phyloP scores from a whole-genome alignment of 2,329 filamentous ascomycete species.

The Dothistroma pini region DNA sequence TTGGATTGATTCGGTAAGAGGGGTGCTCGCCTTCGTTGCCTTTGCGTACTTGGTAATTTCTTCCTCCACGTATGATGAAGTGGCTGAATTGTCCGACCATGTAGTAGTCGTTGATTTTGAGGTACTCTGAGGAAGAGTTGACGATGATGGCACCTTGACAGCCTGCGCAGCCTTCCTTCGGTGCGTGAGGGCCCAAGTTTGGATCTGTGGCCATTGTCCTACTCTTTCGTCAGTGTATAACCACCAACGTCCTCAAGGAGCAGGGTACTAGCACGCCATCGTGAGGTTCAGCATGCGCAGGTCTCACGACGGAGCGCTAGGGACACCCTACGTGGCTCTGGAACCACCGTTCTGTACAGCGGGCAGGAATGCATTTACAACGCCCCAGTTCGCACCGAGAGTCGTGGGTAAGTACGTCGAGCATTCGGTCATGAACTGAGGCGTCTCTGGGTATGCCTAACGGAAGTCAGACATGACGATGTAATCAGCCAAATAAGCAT shows the following conservation, averaged over 20 bases:
- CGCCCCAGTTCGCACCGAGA: slow-evolving; percentile 17
- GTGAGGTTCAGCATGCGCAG: too few species aligned
- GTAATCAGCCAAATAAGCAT: slow-evolving; percentile 30
- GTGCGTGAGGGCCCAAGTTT: slow-evolving; percentile 44
- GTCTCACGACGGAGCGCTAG: too few species aligned
- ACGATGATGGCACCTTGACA: slow-evolving; percentile 64
- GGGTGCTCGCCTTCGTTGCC: slow-evolving; percentile 15
- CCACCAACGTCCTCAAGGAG: too few species aligned
- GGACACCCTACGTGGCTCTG: slow-evolving; percentile 33
- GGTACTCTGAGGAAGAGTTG: slow-evolving; percentile 56
- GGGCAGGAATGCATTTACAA: slow-evolving; percentile 27
- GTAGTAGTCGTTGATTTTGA: slow-evolving; percentile 50
- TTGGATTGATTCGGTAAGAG: slow-evolving; percentile 19
- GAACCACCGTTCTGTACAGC: slow-evolving; percentile 45
- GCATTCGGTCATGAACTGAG: slow-evolving; percentile 52
- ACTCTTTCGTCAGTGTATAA: too few species aligned
- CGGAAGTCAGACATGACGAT: slow-evolving; percentile 42
- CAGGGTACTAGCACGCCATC: too few species aligned
- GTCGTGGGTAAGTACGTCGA: slow-evolving; percentile 31
- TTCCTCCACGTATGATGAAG: slow-evolving; percentile 23
- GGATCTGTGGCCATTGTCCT: slow-evolving; percentile 45
- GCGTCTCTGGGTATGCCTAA: slow-evolving; percentile 37
- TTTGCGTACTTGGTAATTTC: slow-evolving; percentile 19
- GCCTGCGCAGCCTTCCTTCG: slow-evolving; percentile 40
- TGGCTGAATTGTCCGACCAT: slow-evolving; percentile 50